Base-by-base conservation (phyloP, 208 protist species). In the Angomonas deanei region DNA sequence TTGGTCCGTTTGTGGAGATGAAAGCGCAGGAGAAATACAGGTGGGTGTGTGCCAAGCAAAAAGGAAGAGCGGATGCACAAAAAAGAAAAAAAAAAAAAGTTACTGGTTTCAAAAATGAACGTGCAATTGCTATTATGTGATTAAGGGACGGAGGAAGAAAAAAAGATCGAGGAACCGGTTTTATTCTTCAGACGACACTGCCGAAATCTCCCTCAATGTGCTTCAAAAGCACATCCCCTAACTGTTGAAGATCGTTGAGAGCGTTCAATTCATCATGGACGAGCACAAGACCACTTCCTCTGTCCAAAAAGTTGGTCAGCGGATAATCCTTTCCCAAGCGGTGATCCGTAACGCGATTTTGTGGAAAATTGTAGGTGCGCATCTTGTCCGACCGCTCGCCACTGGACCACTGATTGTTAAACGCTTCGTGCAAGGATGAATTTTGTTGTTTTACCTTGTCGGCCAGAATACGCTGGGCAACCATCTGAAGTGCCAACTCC, bases 361-460 rank as follows among this genome's bases (percentile, higher is more conserved):
- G 91, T 10, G 85, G 91, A 60, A 82, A 92, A 57, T 96, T 96
- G 80, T 94, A 96, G 23, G 91, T 94, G 42, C 91, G 64, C 85
- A 96, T 94, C 65, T 91, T 92, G 57, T 96, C 91, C 0, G 85
- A 91, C 19, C 91, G 83, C 72, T 96, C 91, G 0, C 91, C 91
- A 64, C 84, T 94, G 59, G 76, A 90, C 88, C 83, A 92, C 60
- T 96, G 91, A 50, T 85, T 85, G 42, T 69, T 66, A 80, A 85
- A 94, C 31, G 84, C 80, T 1, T 80, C 73, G 62, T 94, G 72
- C 49, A 91, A 66, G 26, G 83, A 86, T 13, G 70, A 88, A 55
- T 87, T 86, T 58, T 92, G 85, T 30, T 88, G 75, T 61, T 82
- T 83, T 21, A 92, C 66, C 32, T 71, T 76, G 55, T 66, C 61